A percentile compares a stretch with the other conserved stretches of the same genome.
Evolutionary conservation across 2,329 filamentous ascomycete genomes (phyloP).

Genomic region (Aspergillus uvarum): DNA sequence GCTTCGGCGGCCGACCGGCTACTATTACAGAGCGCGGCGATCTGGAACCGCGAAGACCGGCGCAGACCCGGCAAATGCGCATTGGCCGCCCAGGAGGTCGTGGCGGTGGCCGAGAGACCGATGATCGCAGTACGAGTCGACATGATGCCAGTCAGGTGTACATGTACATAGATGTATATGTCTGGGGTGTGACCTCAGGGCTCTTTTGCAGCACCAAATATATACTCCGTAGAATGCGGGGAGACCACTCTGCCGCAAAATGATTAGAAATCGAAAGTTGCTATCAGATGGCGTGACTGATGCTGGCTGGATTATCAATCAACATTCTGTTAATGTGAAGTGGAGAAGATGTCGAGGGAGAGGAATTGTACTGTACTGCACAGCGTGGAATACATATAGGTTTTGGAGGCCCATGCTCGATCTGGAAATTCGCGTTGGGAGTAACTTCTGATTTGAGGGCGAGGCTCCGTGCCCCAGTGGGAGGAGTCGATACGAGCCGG

Average conservation of each 20-base stretch:
- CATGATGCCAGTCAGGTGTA: not conserved
- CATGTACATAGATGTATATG: not conserved
- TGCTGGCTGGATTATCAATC: not conserved
- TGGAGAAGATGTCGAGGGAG: too few relatives aligned
- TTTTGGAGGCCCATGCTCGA: too few relatives aligned
- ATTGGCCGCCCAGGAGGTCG: conserved; percentile 10
- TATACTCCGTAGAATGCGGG: not conserved
- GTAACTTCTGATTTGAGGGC: too few relatives aligned
- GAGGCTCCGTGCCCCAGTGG: not conserved
- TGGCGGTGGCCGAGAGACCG: conserved; percentile 8
- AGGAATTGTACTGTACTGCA: too few relatives aligned
- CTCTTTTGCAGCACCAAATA: not conserved
- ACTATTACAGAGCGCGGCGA: conserved; percentile 15
- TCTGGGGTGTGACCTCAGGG: not conserved
- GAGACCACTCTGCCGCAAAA: not conserved
- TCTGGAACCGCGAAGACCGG: conserved; percentile 5
- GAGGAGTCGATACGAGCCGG: not conserved
- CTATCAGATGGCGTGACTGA: not conserved
- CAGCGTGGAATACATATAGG: too few relatives aligned
- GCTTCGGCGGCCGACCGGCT: conserved; percentile 9
- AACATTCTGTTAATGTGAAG: not conserved
- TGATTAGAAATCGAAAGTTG: not conserved
- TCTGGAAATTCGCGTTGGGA: not conserved
- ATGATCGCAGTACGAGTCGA: conserved; percentile 14
- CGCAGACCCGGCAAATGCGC: conserved; percentile 14